Base-by-base conservation (phyloP, 129 eudicot genomes). In the Flaveria robusta region DNA sequence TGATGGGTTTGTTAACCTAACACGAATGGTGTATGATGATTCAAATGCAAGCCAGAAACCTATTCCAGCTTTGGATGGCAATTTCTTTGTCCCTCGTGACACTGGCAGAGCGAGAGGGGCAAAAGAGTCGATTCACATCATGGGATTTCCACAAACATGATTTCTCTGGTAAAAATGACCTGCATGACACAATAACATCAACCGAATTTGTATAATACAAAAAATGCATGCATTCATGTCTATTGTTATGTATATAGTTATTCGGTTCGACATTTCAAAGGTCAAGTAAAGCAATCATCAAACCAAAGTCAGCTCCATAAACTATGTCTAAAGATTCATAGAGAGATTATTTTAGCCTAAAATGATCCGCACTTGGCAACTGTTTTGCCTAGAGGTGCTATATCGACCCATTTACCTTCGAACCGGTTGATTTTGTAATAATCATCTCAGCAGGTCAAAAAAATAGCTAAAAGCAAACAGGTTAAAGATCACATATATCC, bases 131-230 rank as follows among this genome's bases (percentile, higher is more conserved):
- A 81, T 82, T 77, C 64, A 74, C 88, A 77, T 76, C 74, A 43
- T 58, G 79, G 80, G 75, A 80, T 67, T 88, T 88, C 85, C 74
- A 62, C 22, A 67, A 77, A 85, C 92, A 77, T 83, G 87, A 85
- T 83, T 77, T 89, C 84, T 85, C 88, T 77, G 97, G 93, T 88
- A 91, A 91, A 87, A 78, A 88, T 85, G 96, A 93, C 84, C 98
- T 93, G 96, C 86, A 86, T 24, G 5, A 34, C 71, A 66, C 43
- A 70, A 82, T 47, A 66, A 73, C 31, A 45, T 23, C 27, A 23
- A 45, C 55, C 45, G 58, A 26, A 70, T 26, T 5, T 58, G 15
- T 59, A 46, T 54, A 11, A 50, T 49, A 31, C 27, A 66, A 41
- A 6, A 62, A 74, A 63, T 0, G 9, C 41, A 71, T 68, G 27